Evolutionary conservation across 768 basidiomycete genomes (phyloP), one percentile per base, ranked within the genome.

Genomic region (Crucibulum laeve): DNA sequence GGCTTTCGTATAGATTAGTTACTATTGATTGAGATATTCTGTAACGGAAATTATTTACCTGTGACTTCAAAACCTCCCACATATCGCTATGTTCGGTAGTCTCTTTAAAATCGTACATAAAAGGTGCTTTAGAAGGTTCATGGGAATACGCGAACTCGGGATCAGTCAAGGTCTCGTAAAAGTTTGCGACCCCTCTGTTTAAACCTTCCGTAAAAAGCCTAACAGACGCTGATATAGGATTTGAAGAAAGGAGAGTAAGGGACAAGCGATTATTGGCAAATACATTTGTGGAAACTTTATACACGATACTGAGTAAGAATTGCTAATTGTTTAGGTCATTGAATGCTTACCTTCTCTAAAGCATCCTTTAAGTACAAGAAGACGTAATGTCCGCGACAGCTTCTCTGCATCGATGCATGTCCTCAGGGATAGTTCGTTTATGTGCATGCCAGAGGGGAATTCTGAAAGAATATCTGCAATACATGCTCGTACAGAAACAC

Each of bases 191-290:
- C 5, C 37, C 34, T 23, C 42, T 50, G 3, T 42, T 36, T 18
- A 33, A 34, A n/a, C 47, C 48, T 15, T 45, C 47, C 8, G 52
- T 49, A 17, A 33, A 40, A 19, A 42, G 39, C 44, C 59, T 52
- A 5, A 58, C 43, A 8, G 58, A 45, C 18, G 41, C 42, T 17
- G 54, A 50, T 5, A 64, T 47, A 7, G 53, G 48, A 26, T 53
- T 50, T 3, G 44, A 45, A 5, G 59, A 56, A 1, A 55, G 40
- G 4, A 67, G 46, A 15, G 50, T 48, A 18, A 60, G 37, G 37
- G 58, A 61, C 7, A 69, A 54, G 2, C 64, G 57, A 44, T 65
- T 68, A 47, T 68, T 65, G 8, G 62, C 55, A 43, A 62, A 68
- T 1, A 63, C 61, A 32, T 61, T 32, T 8, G 24, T 13, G 7